Evolutionary conservation across 345 rosid genomes (phyloP).

Genomic region (Ricinus communis): DNA sequence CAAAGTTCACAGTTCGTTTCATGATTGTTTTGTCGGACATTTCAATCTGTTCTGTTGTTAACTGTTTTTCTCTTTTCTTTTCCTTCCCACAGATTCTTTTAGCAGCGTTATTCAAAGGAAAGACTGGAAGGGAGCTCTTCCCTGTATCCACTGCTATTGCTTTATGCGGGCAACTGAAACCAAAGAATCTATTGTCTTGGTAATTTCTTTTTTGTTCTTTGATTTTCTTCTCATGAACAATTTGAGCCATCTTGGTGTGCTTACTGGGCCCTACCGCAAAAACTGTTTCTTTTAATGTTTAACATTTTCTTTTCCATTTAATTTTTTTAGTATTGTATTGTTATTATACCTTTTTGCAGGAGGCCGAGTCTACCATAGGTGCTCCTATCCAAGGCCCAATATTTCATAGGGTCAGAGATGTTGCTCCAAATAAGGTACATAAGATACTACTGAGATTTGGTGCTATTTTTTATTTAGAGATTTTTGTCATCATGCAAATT

Average conservation of each 20-base stretch:
- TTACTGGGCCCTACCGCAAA: neutral
- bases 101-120: constrained; percentile 51
- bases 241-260: neutral
- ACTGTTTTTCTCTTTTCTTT: constrained; percentile 12
- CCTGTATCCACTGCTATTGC: constrained; percentile 88
- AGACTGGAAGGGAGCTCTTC: constrained; percentile 75
- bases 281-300: neutral
- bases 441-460: neutral
- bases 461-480: neutral
- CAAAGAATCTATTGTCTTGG: constrained; percentile 53
- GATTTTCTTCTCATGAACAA: neutral
- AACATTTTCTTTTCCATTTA: neutral
- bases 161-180: constrained; percentile 82
- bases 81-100: constrained; percentile 59
- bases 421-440: constrained; percentile 96
- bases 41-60: constrained; percentile 7
- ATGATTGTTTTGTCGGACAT: neutral
- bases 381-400: constrained; percentile 53
- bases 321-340: too few species aligned
- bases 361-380: constrained; percentile 65
- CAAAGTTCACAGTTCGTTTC: neutral
- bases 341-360: constrained; percentile 40
- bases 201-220: constrained; percentile 31
- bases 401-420: constrained; percentile 91
- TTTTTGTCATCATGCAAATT: neutral